phyloP scores from a whole-genome alignment of 2,329 filamentous ascomycete genomes.

The Pestalotiopsis fici region DNA sequence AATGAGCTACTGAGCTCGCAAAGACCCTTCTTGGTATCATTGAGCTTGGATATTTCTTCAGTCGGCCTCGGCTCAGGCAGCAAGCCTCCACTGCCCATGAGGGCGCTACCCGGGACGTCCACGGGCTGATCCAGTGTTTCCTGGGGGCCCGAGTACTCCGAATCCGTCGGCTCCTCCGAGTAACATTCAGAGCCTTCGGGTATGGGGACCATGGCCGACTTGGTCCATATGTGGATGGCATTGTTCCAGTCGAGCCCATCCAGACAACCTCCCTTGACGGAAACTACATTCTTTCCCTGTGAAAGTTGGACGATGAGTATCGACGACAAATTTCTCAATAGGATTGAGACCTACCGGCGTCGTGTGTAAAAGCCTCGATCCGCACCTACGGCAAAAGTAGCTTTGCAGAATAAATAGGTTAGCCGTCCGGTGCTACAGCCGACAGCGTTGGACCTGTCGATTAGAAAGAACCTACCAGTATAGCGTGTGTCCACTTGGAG shows the following conservation, averaged over 20 bases:
- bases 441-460: not conserved
- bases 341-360: constrained; percentile 46
- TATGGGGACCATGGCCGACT: constrained; percentile 67
- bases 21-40: constrained; percentile 7
- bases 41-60: not conserved
- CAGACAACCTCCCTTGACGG: constrained; percentile 69
- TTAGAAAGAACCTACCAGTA: constrained; percentile 46
- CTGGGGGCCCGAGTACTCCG: constrained; percentile 43
- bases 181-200: constrained; percentile 62
- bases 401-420: constrained; percentile 30
- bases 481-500: constrained; percentile 55
- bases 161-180: constrained; percentile 49
- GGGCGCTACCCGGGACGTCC: constrained; percentile 18
- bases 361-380: constrained; percentile 65
- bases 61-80: constrained; percentile 16
- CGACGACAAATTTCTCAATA: not conserved
- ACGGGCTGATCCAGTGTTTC: constrained; percentile 49
- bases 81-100: constrained; percentile 35
- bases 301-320: not conserved
- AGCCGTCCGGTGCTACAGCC: not conserved
- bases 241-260: constrained; percentile 61
- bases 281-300: constrained; percentile 59
- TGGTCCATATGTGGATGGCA: constrained; percentile 69
- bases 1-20: constrained; percentile 28
- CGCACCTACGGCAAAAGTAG: constrained; percentile 68